phyloP scores from a whole-genome alignment of 352 stramenopile species.

The Phytophthora pluvialis region DNA sequence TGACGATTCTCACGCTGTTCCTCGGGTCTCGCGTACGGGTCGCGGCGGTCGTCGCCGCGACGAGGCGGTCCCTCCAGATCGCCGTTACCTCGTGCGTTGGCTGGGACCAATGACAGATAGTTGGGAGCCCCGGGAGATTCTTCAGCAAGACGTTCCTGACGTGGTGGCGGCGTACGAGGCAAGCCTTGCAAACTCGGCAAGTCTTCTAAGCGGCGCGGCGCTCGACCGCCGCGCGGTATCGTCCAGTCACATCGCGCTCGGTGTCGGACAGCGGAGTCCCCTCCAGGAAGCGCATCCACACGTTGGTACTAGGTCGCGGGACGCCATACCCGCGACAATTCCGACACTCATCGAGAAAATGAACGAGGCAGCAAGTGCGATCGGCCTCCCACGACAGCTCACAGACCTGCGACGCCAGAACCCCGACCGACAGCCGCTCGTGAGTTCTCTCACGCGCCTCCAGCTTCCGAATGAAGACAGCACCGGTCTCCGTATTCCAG shows the following conservation, averaged over 20 bases:
- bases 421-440: background rate
- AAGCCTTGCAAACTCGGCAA: background rate
- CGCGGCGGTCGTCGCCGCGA: background rate
- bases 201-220: background rate
- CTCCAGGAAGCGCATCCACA: background rate
- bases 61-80: background rate
- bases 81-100: conserved; percentile 2
- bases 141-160: conserved; percentile 8
- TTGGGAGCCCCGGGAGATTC: conserved; percentile 1
- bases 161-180: conserved; percentile 14
- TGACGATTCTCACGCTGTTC: too few species aligned
- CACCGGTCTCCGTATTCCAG: background rate
- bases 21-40: background rate
- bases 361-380: background rate
- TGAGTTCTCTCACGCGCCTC: background rate
- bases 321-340: background rate
- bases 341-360: background rate
- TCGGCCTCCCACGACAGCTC: background rate
- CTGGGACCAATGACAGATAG: conserved; percentile 2
- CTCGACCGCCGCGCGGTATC: background rate
- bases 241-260: background rate
- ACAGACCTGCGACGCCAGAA: background rate
- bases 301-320: background rate
- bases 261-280: background rate
- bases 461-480: background rate